Evolutionary conservation across 306 rosid genomes (phyloP), one percentile per base, ranked within the genome.

Genomic region (Quercus engelmannii): DNA sequence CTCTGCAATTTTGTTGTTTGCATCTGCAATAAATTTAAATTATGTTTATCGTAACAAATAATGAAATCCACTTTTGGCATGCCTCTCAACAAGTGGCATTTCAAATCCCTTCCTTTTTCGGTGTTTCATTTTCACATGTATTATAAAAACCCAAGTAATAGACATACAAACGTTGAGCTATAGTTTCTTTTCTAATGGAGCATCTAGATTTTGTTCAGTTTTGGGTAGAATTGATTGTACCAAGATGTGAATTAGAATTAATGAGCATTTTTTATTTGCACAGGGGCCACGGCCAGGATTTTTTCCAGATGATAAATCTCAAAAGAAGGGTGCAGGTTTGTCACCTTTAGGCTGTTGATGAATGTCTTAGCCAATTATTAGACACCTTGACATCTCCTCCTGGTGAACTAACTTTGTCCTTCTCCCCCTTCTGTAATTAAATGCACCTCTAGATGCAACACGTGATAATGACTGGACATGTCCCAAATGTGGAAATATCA

Each of bases 401-500:
- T 18, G 13, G 23, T 41, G 3, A 54, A 43, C 78, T 71, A 81
- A 67, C 56, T 38, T 41, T 20, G 35, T 26, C 67, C 15, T 80
- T 55, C 52, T 64, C 26, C 13, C 30, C 6, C 63, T 68, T 79
- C 18, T 6, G 59, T 68, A 76, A 17, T 12, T 75, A 49, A 64
- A 35, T 56, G 68, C 18, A 21, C 30, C 52, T 64, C 62, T 62
- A 93, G 99, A 89, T 85, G 85, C 92, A 69, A 88, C 97, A 75
- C 99, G 97, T 35, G 98, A 96, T 86, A 96, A 93, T 87, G 99
- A 96, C 84, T 96, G 99, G 99, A 81, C 94, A 31, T 96, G 99
- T 84, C 99, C 99, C 62, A 91, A 96, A 82, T 96, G 99, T 83
- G 99, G 99, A 79, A 96, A 96, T 64, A 88, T 96, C 84, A 96